Evolutionary conservation across 352 stramenopile genomes (phyloP).

Genomic region (Pythium diclinum): DNA sequence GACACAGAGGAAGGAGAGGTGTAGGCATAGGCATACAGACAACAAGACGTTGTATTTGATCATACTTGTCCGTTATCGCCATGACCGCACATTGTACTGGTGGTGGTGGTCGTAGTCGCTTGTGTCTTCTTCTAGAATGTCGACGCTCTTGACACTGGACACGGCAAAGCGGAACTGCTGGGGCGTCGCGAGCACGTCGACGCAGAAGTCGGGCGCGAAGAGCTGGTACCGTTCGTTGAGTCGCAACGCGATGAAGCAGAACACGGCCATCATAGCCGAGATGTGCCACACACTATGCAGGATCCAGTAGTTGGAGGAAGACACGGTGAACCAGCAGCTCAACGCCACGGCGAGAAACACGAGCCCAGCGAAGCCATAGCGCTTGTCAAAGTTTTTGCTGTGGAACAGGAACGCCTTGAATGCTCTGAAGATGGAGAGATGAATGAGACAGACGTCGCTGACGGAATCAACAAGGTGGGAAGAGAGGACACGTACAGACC

Average conservation of each 20-base stretch:
- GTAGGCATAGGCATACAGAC: constrained; percentile 18
- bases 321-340: constrained; percentile 30
- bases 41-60: constrained; percentile 4
- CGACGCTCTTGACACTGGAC: constrained; percentile 26
- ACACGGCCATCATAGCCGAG: constrained; percentile 30
- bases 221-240: constrained; percentile 37
- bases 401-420: constrained; percentile 28
- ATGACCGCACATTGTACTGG: constrained; percentile 1
- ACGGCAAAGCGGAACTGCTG: constrained; percentile 25
- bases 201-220: constrained; percentile 21
- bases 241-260: constrained; percentile 29
- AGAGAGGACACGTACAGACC: constrained; percentile 17
- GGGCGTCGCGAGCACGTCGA: constrained; percentile 34
- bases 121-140: constrained; percentile 23
- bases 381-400: constrained; percentile 38
- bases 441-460: background rate
- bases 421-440: constrained; percentile 13
- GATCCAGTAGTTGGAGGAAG: constrained; percentile 35
- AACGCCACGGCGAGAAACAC: constrained; percentile 24
- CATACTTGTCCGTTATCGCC: constrained; percentile 2
- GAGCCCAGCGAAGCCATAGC: constrained; percentile 26
- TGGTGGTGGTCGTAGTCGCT: constrained; percentile 10
- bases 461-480: background rate
- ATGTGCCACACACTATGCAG: constrained; percentile 40
- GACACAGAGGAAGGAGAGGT: constrained; percentile 9